These are phyloP conservation scores for Sequoia sempervirens DNA, from an alignment of 75 land plant species.

Conservation along the genomic window DNA sequence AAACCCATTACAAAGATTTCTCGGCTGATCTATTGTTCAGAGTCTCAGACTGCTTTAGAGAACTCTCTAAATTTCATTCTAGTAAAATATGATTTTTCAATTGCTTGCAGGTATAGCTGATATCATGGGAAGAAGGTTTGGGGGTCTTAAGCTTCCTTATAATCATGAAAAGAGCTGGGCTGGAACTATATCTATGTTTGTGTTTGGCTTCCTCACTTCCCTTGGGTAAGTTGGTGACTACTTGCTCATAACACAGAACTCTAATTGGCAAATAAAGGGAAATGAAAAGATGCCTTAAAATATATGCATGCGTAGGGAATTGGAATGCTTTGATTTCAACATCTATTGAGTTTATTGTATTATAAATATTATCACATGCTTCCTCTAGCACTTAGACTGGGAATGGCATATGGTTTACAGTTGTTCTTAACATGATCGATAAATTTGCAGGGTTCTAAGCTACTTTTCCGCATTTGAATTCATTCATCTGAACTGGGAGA, in stretches of 20 bases:
- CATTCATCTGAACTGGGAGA: slow-evolving; percentile 46
- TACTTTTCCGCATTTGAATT: slow-evolving; percentile 68
- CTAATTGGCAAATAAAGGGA: not conserved
- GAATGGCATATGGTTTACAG: not conserved
- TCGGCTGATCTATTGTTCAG: no score
- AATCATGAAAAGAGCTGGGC: no score
- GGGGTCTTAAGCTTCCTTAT: no score
- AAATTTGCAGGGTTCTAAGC: slow-evolving; percentile 56
- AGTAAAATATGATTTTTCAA: no score
- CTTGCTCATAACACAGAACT: not conserved
- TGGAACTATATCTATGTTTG: no score
- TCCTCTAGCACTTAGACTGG: not conserved
- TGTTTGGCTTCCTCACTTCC: not conserved
- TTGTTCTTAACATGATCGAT: not conserved
- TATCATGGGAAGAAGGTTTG: no score
- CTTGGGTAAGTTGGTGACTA: slow-evolving; percentile 35
- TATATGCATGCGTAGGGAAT: not conserved
- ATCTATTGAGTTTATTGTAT: not conserved
- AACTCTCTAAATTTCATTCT: not conserved
- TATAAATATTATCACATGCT: not conserved
- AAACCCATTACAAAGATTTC: not conserved
- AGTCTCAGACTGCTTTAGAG: no score
- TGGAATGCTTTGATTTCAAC: not conserved
- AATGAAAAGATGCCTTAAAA: not conserved
- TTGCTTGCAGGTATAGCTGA: no score